Evolutionary conservation across 768 basidiomycete genomes (phyloP), one percentile per base, ranked within the genome.

Genomic region (Leccinum obscurum): DNA sequence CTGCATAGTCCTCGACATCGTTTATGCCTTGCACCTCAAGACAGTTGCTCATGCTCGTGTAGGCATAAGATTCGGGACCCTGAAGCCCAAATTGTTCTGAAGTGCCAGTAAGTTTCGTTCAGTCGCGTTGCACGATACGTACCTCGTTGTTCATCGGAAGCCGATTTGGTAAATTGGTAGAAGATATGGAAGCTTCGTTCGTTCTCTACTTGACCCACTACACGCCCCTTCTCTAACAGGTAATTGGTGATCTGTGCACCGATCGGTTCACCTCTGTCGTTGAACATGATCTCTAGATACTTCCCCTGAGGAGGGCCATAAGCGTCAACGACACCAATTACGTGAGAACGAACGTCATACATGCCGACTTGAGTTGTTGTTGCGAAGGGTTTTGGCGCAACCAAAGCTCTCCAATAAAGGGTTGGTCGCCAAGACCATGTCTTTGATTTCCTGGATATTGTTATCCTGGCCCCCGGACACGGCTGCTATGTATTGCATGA

Each of bases 261-360:
- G 39, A 98, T 87, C 17, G 97, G 97, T 69, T 95, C 92, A 55
- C 95, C 95, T 15, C 86, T 83, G 22, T 82, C 77, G 67, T 99
- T 97, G 78, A 99, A 99, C 92, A 98, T 98, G 75, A 99, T 98
- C 76, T 99, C 95, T 9, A 99, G 81, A 72, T 99, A 99, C 83
- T 99, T 99, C 24, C 97, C 96, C 94, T 98, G 67, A 17, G 1
- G 35, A 51, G 74, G 65, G 11, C 58, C 11, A 37, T 54, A 63
- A 68, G 64, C 49, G 44, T 52, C 9, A 39, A 44, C 37, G 55
- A 22, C 15, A 51, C n/a, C 2, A 20, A 55, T 22, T 3, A 26
- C 39, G 15, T 44, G 52, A 14, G 37, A 24, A 56, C 24, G 58
- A 49, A 55, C n/a, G 37, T 79, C 94, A 72, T 75, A 96, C 95